Conservation (phyloP, 2,329 filamentous ascomycete genomes). For the Aureobasidium sp. region DNA sequence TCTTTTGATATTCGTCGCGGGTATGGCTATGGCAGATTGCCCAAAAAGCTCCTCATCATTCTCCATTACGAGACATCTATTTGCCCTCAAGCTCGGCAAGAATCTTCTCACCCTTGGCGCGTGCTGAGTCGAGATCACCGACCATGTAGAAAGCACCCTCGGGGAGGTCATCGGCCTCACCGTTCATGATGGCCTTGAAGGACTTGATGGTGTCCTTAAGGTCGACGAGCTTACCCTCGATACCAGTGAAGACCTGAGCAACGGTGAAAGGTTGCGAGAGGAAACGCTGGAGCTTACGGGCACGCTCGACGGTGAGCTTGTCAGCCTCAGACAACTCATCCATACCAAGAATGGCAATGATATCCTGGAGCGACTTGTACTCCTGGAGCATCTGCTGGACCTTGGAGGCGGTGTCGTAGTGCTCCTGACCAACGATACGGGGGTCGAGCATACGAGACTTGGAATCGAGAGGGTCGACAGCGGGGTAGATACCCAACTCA, state of each 20-base stretch:
- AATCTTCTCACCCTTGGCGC: constrained; percentile 99
- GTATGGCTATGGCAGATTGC: constrained; percentile 1
- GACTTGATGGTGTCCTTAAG: constrained; percentile 96
- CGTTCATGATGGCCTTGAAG: constrained; percentile 94
- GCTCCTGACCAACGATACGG: constrained; percentile 95
- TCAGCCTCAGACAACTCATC: constrained; percentile 98
- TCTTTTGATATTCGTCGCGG: constrained; percentile 14
- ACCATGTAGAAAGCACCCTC: constrained; percentile 67
- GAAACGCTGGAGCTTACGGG: constrained; percentile 99
- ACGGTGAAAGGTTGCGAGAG: constrained; percentile 98
- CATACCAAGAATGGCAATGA: constrained; percentile 98
- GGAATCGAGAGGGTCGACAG: constrained; percentile 98
- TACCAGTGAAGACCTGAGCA: constrained; percentile 78
- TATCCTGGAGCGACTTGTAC: constrained; percentile 99
- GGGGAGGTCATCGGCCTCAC: constrained; percentile 92
- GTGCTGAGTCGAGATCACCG: constrained; percentile 85
- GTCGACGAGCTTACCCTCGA: constrained; percentile 94
- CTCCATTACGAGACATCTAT: constrained; percentile 11
- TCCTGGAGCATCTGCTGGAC: constrained; percentile 99
- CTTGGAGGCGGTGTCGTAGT: constrained; percentile 89
- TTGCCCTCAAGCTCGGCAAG: constrained; percentile 74
- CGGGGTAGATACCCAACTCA: constrained; percentile 99
- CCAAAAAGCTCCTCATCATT: constrained; percentile 12
- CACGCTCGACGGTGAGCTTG: constrained; percentile 99
- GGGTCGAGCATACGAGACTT: constrained; percentile 99